These are phyloP conservation scores for Isochrysis galbana DNA, from an alignment of 78 protist species.

Conservation along the genomic window DNA sequence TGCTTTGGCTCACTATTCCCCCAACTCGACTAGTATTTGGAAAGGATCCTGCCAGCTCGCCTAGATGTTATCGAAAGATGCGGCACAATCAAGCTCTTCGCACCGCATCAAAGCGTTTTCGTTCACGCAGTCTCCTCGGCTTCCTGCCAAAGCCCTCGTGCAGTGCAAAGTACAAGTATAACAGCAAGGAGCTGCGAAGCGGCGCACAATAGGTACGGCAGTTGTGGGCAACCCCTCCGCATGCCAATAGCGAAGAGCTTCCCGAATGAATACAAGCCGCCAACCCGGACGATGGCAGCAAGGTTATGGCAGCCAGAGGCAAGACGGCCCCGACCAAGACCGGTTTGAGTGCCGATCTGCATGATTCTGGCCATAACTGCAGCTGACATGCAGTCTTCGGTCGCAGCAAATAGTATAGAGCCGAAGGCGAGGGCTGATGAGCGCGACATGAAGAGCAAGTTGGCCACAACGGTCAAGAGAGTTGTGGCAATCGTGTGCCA, in stretches of 20 bases:
- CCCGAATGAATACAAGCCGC: background rate
- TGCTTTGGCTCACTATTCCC: too few species aligned
- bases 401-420: background rate
- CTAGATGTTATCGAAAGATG: too few species aligned
- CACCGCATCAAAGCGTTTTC: too few species aligned
- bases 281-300: background rate
- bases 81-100: too few species aligned
- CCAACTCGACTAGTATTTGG: too few species aligned
- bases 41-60: too few species aligned
- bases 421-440: background rate
- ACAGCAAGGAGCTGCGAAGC: background rate
- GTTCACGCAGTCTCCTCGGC: too few species aligned
- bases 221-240: background rate
- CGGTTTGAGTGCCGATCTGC: background rate
- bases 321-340: background rate
- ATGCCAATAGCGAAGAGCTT: background rate
- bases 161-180: background rate
- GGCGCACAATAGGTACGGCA: background rate
- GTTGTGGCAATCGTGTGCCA: background rate
- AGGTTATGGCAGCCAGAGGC: background rate
- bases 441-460: background rate
- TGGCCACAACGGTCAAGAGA: background rate
- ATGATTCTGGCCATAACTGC: background rate
- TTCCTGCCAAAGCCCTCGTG: background rate
- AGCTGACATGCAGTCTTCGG: constrained; percentile 12